Evolutionary conservation across 495 filamentous ascomycete genomes (phyloP), one percentile per base, ranked within the genome.

Genomic region (Penicillium lagena): DNA sequence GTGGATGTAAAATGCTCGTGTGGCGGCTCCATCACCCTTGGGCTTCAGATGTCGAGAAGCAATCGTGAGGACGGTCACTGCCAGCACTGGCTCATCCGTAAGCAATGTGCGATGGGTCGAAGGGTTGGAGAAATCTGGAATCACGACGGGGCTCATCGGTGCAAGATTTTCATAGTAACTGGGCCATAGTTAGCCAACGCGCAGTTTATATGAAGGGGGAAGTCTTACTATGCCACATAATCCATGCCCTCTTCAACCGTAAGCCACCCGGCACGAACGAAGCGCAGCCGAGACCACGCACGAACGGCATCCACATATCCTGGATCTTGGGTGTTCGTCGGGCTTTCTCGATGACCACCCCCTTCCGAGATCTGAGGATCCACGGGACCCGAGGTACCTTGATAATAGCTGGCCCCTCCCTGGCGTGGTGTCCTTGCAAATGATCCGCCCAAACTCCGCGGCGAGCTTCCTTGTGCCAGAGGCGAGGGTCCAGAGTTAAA

Each of bases 231-330:
- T 58, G 86, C 82, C 51, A 98, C 86, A 58, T 96, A 98, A 27
- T 79, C 82, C 60, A 97, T 88, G 1, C 86, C 90, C 62, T 98
- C 93, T 51, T 83, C 79, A 2, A 91, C 88, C 0, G 89, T 95
- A 55, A 98, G 90, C 93, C 93, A 98, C 14, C 93, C 93, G 7
- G 88, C 89, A 40, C 88, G 84, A 13, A 97, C 91, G 62, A 97
- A 96, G 43, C 90, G 81, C 55, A 94, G 83, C 51, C 87, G 78
- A 9, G 85, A 83, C 93, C 93, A 98, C 9, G 87, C 86, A 52
- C 82, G 84, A 42, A 96, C 59, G 7, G 89, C 88, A 47, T 87
- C 81, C 30, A 70, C 60, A 47, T 60, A 68, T 6, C 60, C 61
- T 9, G 63, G 59, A 35, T 67, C 66, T 22, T 56, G 59, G 11